Evolutionary conservation across 2,329 filamentous ascomycete genomes (phyloP).

Genomic region (Pseudopyricularia cyperi): DNA sequence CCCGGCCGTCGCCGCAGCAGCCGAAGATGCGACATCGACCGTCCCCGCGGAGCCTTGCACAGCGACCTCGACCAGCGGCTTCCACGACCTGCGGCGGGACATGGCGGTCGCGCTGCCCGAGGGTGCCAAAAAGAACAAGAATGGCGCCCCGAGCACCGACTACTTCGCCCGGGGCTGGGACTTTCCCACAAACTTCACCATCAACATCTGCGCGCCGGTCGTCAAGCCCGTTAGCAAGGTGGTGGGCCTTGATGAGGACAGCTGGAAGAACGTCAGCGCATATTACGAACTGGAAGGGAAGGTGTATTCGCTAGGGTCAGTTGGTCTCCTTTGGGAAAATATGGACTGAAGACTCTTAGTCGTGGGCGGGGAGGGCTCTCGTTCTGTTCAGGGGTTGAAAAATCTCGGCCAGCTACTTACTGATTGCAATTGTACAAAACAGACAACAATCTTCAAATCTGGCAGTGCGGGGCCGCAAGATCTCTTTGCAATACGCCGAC

Average conservation of each 20-base stretch:
- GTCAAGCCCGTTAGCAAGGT: conserved; percentile 51
- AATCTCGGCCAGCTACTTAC: neutral
- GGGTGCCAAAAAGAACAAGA: conserved; percentile 29
- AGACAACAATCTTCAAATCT: conserved; percentile 43
- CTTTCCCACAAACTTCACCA: conserved; percentile 67
- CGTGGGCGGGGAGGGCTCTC: neutral
- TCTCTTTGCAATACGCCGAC: conserved; percentile 64
- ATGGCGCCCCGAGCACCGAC: conserved; percentile 30
- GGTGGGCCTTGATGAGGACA: conserved; percentile 45
- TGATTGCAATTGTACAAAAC: neutral
- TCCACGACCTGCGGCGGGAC: conserved; percentile 45
- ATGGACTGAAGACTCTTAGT: too few species aligned
- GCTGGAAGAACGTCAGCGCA: conserved; percentile 65
- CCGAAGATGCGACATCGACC: conserved; percentile 21
- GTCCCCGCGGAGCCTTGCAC: conserved; percentile 37
- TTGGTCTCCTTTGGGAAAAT: neutral
- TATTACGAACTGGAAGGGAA: conserved; percentile 57
- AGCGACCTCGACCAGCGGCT: conserved; percentile 41
- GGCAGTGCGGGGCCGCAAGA: conserved; percentile 53
- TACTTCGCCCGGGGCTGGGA: conserved; percentile 61
- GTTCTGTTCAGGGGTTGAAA: neutral
- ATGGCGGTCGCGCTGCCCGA: conserved; percentile 30
- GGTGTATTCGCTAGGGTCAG: conserved; percentile 63
- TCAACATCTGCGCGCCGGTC: conserved; percentile 73
- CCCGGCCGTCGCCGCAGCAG: neutral